Evolutionary conservation across 176 grass and related monocot genomes (phyloP).

Genomic region (Rhynchospora pubera): DNA sequence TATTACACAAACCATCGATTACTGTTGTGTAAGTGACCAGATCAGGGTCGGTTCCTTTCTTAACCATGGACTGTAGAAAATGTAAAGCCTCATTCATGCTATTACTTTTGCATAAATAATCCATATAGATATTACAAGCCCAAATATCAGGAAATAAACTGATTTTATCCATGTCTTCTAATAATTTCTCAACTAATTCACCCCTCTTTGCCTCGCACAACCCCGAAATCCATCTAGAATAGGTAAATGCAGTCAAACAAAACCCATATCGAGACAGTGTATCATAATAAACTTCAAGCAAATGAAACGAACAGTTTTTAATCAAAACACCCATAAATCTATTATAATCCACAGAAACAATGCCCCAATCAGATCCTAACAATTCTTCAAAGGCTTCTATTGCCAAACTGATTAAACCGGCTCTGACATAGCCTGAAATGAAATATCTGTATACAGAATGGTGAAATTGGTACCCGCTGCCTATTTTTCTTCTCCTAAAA

Average conservation of each 20-base stretch:
- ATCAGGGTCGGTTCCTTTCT: conserved; percentile 38
- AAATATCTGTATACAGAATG: conserved; percentile 38
- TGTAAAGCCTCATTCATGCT: conserved; percentile 29
- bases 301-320: conserved; percentile 29
- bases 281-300: conserved; percentile 34
- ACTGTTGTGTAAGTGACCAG: conserved; percentile 36
- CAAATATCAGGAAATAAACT: conserved; percentile 35
- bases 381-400: conserved; percentile 41
- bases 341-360: conserved; percentile 40
- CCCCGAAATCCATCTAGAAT: conserved; percentile 39
- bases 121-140: conserved; percentile 44
- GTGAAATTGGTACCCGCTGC: conserved; percentile 21
- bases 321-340: conserved; percentile 41
- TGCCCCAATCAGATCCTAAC: conserved; percentile 25
- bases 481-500: conserved; percentile 27
- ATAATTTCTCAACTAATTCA: conserved; percentile 32
- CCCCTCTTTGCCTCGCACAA: conserved; percentile 33
- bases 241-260: conserved; percentile 41
- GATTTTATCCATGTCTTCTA: conserved; percentile 34
- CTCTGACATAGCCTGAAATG: conserved; percentile 34
- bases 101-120: conserved; percentile 41
- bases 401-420: conserved; percentile 24
- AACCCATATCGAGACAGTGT: conserved; percentile 21
- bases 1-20: conserved; percentile 36
- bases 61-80: conserved; percentile 30